Base-by-base conservation (phyloP, 345 rosid species). In the Odontarrhena argentea region DNA sequence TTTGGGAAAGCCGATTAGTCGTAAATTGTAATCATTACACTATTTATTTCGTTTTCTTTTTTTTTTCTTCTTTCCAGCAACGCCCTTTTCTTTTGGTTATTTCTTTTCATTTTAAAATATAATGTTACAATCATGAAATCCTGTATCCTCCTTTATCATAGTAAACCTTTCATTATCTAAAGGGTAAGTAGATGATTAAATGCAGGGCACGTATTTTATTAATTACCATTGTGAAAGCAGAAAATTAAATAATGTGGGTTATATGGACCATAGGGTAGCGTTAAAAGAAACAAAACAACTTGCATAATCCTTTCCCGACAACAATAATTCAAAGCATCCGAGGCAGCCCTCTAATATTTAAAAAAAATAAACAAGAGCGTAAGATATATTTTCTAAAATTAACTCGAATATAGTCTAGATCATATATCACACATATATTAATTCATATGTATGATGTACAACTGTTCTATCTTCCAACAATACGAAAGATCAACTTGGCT, bases 1-100 rank as follows among this genome's bases (percentile, higher is more conserved):
- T 55, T 55, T 22, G 6, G 24, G 14, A 66, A 66, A 69, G 40
- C 47, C 37, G 38, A 18, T 2, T 38, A 32, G 40, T 51, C 40
- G 68, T 64, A 51, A 64, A 50, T 12, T 41, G 11, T 49, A 55
- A 55, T 71, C 44, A 63, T 63, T 37, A 47, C 14, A n/a, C 4
- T 11, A 9, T 28, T 48, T 55, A 63, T 54, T 14, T 55, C 43
- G 28, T 15, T 45, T 46, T 62, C 15, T 36, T 45, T 14, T 12
- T 34, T 22, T 1, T 57, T 22, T 14, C 32, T 34, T 22, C 2
- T 57, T 22, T 14, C 32, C 5, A 13, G 4, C 50, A 3, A 38
- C 28, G 36, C 5, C 36, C 1, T 61, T 54, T 42, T 24, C 26
- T 22, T n/a, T 34, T 9, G 22, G 38, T 30, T 53, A 4, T 36